These are phyloP conservation scores for Plantago coronopus DNA, from an alignment of 305 asterid genomes.

Conservation along the genomic window DNA sequence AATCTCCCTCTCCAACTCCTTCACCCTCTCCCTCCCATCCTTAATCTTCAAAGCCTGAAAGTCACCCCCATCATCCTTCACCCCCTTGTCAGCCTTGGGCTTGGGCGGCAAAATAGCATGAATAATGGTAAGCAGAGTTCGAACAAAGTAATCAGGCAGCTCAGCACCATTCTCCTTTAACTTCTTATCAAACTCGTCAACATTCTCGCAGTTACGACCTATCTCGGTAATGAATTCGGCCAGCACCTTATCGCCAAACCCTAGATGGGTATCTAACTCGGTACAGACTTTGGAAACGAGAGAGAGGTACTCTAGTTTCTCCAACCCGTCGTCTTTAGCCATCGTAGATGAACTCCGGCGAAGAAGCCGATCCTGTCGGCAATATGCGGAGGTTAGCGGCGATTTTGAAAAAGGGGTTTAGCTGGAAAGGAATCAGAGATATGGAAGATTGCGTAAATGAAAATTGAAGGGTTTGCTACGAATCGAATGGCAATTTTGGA, in stretches of 20 bases:
- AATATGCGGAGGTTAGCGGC: too few species aligned
- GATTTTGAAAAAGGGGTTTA: too few species aligned
- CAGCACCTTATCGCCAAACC: slow-evolving; percentile 61
- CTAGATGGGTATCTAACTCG: slow-evolving; percentile 75
- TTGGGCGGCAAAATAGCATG: slow-evolving; percentile 77
- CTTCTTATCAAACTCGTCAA: slow-evolving; percentile 54
- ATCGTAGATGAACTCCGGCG: too few species aligned
- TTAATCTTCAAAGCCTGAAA: slow-evolving; percentile 57
- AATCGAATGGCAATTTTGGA: too few species aligned
- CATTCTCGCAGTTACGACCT: slow-evolving; percentile 54
- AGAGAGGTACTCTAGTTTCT: slow-evolving; percentile 68
- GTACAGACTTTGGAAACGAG: slow-evolving; percentile 76
- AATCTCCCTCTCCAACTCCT: slow-evolving; percentile 70
- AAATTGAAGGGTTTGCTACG: too few species aligned
- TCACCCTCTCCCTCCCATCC: slow-evolving; percentile 68
- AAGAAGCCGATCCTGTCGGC: too few species aligned
- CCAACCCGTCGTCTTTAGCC: slow-evolving; percentile 43
- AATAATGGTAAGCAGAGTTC: slow-evolving; percentile 69
- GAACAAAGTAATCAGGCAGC: slow-evolving; percentile 85
- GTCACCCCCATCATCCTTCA: slow-evolving; percentile 32
- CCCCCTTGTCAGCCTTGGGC: slow-evolving; percentile 31
- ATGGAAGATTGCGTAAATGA: too few species aligned
- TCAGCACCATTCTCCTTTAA: slow-evolving; percentile 71
- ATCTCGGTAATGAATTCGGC: slow-evolving; percentile 77
- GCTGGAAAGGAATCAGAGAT: too few species aligned